phyloP scores from a whole-genome alignment of 2,329 filamentous ascomycete genomes.

The Neurospora sp. region DNA sequence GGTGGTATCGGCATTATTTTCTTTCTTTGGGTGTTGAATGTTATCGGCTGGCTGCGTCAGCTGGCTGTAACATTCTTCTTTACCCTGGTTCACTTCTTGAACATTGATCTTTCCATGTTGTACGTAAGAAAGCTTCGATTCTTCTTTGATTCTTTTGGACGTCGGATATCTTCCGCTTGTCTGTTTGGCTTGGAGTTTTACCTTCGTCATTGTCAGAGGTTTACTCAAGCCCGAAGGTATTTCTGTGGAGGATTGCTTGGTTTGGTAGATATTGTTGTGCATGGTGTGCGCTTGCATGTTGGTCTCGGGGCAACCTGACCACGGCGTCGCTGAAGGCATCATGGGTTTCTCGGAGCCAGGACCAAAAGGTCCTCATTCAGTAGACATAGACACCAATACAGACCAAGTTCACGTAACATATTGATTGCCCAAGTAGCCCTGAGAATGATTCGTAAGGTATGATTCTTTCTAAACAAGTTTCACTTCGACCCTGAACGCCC shows the following conservation, averaged over 20 bases:
- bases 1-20: background rate
- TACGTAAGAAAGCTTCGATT: background rate
- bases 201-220: background rate
- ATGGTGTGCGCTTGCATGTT: background rate
- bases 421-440: background rate
- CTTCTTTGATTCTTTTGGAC: background rate
- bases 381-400: background rate
- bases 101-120: background rate
- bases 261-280: background rate
- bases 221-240: background rate
- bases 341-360: background rate
- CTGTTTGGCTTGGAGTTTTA: background rate
- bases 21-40: background rate
- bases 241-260: background rate
- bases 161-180: background rate
- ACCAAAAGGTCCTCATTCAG: background rate
- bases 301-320: background rate
- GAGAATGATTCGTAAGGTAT: background rate
- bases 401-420: background rate
- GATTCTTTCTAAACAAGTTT: background rate
- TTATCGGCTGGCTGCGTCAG: background rate
- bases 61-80: background rate
- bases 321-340: background rate
- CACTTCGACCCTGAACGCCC: background rate
- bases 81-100: background rate